Conservation (phyloP, 1,284 basidiomycete species). For the Tranzscheliella williamsii region DNA sequence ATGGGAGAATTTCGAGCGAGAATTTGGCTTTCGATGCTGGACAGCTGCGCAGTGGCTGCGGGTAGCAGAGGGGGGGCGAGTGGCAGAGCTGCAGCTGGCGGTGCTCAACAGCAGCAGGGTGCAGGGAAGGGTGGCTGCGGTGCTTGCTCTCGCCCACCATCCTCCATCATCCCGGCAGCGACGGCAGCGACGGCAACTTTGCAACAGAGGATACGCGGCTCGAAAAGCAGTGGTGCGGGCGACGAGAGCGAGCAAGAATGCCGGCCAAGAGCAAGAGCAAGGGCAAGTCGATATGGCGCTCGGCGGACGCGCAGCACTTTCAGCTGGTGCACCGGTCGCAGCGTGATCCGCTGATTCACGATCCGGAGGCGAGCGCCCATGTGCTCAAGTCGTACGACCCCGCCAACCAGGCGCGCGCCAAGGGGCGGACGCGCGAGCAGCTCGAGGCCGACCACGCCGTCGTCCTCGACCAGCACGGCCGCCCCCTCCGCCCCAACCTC, state of each 20-base stretch:
- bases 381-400: slow-evolving; percentile 82
- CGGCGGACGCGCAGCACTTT: slow-evolving; percentile 85
- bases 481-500: slow-evolving; percentile 60
- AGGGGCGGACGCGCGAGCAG: slow-evolving; percentile 78
- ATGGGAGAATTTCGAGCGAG: too few species aligned
- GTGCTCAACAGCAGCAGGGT: too few species aligned
- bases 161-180: too few species aligned
- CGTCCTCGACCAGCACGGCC: slow-evolving; percentile 64
- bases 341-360: slow-evolving; percentile 90
- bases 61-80: too few species aligned
- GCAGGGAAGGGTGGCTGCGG: too few species aligned
- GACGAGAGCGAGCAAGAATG: too few species aligned
- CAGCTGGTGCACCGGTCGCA: slow-evolving; percentile 97
- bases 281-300: slow-evolving; percentile 76
- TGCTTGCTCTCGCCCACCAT: background rate
- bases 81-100: too few species aligned
- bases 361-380: slow-evolving; percentile 83
- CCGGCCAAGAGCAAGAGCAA: slow-evolving; percentile 44
- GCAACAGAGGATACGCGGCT: too few species aligned
- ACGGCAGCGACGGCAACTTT: too few species aligned
- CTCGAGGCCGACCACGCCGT: slow-evolving; percentile 69
- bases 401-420: slow-evolving; percentile 48
- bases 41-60: too few species aligned
- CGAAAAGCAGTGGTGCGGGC: too few species aligned
- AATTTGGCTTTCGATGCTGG: too few species aligned